Base-by-base conservation (phyloP, 2,329 filamentous ascomycete species). In the Podosphaera aphanis region DNA sequence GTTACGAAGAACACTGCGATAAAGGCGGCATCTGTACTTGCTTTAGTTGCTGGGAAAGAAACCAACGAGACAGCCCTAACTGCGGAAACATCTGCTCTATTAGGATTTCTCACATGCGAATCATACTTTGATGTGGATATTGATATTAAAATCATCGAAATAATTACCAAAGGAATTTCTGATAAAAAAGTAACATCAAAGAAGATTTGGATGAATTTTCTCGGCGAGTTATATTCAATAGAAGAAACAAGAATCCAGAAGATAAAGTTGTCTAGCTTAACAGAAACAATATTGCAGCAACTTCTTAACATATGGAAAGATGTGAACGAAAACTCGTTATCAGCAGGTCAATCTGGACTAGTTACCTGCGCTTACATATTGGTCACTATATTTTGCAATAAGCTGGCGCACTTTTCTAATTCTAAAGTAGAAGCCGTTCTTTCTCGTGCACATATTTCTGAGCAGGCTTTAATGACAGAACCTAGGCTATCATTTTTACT, bases 401-500 rank as follows among this genome's bases (percentile, higher is more conserved):
- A 68, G 51, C 66, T 79, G 25, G 58, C 65, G 10, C 56, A 74
- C 11, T 63, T 73, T 46, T 65, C 66, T 20, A 66, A 69, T 33
- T 64, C 74, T 13, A 72, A 77, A 44, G 67, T 70, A 53, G 62
- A 71, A 37, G 57, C 69, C 2, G 56, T 77, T 31, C 60, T 72
- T 19, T 79, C 80, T 55, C 77, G 76, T 54, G 68, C 73, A 20
- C 66, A 73, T 25, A 63, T 85, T 21, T 60, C 70, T 20, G 71
- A 75, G 43, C 76, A 83, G 53, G 74, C 74, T 10, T 67, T 93
- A 49, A 68, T 69, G 1, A 61, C 77, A 33, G 75, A 78, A n/a
- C 77, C 83, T 0, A 93, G 93, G 59, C 77, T 82, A 13, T 93
- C 88, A 0, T 90, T 93, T 59, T 65, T 95, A 18, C 68, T 95